Conservation (phyloP, 208 protist species). For the Leishmania lainsoni region DNA sequence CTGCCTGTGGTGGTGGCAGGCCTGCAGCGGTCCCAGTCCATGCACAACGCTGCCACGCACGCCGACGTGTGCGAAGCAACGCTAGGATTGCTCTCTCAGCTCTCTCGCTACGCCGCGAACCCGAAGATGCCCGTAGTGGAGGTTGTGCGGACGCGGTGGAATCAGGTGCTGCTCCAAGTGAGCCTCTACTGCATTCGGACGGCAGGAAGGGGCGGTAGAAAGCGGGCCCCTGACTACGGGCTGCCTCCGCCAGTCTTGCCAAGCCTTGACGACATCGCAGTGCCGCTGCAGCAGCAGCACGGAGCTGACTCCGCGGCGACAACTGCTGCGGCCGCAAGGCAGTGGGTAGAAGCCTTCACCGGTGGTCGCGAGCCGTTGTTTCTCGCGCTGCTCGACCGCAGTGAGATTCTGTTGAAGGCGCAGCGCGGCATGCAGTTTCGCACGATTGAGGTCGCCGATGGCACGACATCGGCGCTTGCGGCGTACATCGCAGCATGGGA, state of each 20-base stretch:
- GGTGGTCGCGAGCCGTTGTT: conserved; percentile 25
- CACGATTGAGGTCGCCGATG: conserved; percentile 12
- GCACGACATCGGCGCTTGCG: conserved; percentile 3
- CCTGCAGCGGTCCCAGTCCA: conserved; percentile 34
- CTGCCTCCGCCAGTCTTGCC: conserved; percentile 33
- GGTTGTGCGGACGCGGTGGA: conserved; percentile 34
- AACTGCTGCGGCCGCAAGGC: conserved; percentile 21
- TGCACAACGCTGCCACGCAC: conserved; percentile 56
- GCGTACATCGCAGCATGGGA: conserved; percentile 24
- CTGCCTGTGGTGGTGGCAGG: conserved; percentile 40
- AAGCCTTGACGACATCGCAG: conserved; percentile 17
- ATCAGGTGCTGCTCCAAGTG: conserved; percentile 44
- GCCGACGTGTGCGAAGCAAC: conserved; percentile 56
- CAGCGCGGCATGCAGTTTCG: conserved; percentile 7
- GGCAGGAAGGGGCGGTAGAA: conserved; percentile 25
- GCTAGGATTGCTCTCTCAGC: conserved; percentile 52
- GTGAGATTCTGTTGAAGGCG: conserved; percentile 33
- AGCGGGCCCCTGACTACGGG: conserved; percentile 21
- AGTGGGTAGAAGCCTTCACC: conserved; percentile 10
- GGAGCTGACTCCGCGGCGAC: conserved; percentile 16
- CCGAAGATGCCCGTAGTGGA: conserved; percentile 22
- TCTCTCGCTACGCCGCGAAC: conserved; percentile 41
- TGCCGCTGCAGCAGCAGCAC: conserved; percentile 1
- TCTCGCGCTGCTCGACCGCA: conserved; percentile 50
- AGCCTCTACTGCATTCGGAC: conserved; percentile 60